Evolutionary conservation across 2,329 filamentous ascomycete species (phyloP).

Genomic region (Colletotrichum lindemuthianum): DNA sequence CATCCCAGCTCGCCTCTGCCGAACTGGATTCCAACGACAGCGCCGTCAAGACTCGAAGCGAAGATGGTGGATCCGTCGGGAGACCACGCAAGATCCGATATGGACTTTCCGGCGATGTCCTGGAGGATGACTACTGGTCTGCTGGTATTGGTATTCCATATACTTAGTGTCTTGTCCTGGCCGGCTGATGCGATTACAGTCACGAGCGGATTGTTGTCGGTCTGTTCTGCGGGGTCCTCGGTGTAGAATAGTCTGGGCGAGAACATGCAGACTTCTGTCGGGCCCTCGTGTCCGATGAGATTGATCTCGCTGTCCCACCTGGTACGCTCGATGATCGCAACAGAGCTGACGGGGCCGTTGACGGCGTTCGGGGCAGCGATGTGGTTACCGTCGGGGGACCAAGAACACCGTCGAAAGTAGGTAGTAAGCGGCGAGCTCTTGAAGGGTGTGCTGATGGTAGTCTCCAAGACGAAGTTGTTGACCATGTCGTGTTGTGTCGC

Average conservation of each 20-base stretch:
- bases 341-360: constrained; percentile 96
- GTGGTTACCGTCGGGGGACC: constrained; percentile 97
- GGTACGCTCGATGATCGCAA: constrained; percentile 92
- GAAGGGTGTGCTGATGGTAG: constrained; percentile 90
- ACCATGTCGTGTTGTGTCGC: constrained; percentile 94
- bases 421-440: constrained; percentile 92
- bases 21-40: constrained; percentile 84
- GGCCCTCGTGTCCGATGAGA: constrained; percentile 94
- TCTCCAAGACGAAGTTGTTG: constrained; percentile 95
- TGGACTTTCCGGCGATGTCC: constrained; percentile 88
- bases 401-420: constrained; percentile 95
- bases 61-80: constrained; percentile 91
- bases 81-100: constrained; percentile 93
- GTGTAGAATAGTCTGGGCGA: constrained; percentile 89
- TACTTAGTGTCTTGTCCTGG: constrained; percentile 93
- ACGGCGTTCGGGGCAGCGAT: constrained; percentile 97
- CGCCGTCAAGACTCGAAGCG: constrained; percentile 88
- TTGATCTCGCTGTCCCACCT: constrained; percentile 98
- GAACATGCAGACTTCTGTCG: constrained; percentile 97
- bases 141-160: constrained; percentile 98
- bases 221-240: constrained; percentile 68
- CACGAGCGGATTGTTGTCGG: constrained; percentile 67
- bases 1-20: constrained; percentile 89
- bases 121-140: constrained; percentile 90
- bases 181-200: constrained; percentile 97